These are phyloP conservation scores for Protomyces lactucae-debilis DNA, from an alignment of 1,139 yeast species.

Conservation along the genomic window DNA sequence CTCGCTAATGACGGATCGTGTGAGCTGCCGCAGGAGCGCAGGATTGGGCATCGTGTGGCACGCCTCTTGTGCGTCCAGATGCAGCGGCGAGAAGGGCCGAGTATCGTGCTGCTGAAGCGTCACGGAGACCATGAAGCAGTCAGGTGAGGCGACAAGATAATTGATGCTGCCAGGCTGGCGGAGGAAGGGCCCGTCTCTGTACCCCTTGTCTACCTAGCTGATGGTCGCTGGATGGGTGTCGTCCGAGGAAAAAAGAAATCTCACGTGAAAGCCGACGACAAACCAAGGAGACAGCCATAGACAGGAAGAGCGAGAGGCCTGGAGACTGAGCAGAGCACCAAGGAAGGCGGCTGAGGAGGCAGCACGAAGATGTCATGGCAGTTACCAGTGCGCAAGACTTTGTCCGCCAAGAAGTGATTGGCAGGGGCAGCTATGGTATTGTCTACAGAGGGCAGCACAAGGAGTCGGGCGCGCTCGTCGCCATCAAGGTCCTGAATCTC, in stretches of 20 bases:
- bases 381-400: conserved; percentile 40
- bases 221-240: no score
- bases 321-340: no score
- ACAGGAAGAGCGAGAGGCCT: no score
- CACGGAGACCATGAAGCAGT: not conserved
- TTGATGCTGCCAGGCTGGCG: no score
- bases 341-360: no score
- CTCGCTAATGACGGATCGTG: conserved; percentile 8
- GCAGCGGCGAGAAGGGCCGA: not conserved
- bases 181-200: no score
- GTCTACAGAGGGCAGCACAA: conserved; percentile 78
- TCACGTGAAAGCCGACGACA: not conserved
- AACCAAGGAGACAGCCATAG: not conserved
- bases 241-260: not conserved
- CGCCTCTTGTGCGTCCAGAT: conserved; percentile 4
- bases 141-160: no score
- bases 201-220: no score
- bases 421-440: conserved; percentile 94
- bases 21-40: conserved; percentile 4
- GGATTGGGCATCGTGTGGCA: not conserved
- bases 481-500: conserved; percentile 84
- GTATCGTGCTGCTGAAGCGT: not conserved
- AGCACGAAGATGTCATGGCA: not conserved
- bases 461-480: conserved; percentile 70
- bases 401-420: conserved; percentile 83